A percentile compares a stretch with the other conserved stretches of the same genome.
phyloP scores from a whole-genome alignment of 768 basidiomycete species.

The Lentinula boryana region DNA sequence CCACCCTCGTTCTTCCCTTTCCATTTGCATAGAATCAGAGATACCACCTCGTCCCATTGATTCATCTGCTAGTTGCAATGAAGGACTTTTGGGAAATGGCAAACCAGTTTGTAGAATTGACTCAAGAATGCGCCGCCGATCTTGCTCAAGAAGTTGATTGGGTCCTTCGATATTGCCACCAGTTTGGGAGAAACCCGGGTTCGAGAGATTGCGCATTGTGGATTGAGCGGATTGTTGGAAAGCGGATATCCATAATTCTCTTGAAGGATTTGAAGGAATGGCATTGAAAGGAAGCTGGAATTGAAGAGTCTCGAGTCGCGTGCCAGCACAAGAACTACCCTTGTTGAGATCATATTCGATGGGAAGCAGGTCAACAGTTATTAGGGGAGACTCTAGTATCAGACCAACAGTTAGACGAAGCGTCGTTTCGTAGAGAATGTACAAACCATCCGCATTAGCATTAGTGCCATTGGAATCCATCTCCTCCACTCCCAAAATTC shows the following conservation, averaged over 20 bases:
- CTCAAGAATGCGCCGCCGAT: constrained; percentile 27
- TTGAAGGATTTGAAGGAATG: constrained; percentile 7
- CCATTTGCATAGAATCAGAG: constrained; percentile 16
- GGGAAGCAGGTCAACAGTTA: constrained; percentile 48
- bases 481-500: constrained; percentile 45
- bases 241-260: constrained; percentile 40
- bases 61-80: constrained; percentile 41
- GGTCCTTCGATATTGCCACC: constrained; percentile 12
- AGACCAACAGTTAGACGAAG: neutral
- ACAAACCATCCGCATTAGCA: neutral
- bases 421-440: neutral
- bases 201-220: constrained; percentile 33
- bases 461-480: constrained; percentile 10
- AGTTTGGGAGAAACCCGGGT: constrained; percentile 14
- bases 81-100: constrained; percentile 72
- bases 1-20: constrained; percentile 69
- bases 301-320: constrained; percentile 26
- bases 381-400: constrained; percentile 20
- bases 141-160: constrained; percentile 20
- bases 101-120: constrained; percentile 35
- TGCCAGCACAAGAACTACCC: constrained; percentile 26
- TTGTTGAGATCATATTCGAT: constrained; percentile 33
- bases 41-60: constrained; percentile 18
- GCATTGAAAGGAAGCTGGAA: constrained; percentile 18
- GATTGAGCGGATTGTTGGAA: constrained; percentile 46